Conservation (phyloP, 2,329 filamentous ascomycete species). For the Ophiostoma triangulosporum region DNA sequence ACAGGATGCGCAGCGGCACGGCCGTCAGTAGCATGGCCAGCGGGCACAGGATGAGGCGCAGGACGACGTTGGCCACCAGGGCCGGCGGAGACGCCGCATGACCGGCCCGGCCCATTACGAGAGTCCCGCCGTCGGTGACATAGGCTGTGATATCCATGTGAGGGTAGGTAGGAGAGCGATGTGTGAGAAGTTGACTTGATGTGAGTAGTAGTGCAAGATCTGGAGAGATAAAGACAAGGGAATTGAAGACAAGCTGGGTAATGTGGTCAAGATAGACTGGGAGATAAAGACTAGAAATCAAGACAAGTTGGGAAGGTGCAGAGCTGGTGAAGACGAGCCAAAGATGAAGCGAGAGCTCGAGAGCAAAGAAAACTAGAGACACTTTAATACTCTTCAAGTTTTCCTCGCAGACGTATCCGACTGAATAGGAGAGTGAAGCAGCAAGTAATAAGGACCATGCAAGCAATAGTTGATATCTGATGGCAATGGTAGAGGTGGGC, state of each 20-base stretch:
- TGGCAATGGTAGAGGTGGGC: background rate
- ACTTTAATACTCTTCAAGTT: too few species aligned
- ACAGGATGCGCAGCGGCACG: constrained; percentile 38
- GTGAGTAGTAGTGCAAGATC: background rate
- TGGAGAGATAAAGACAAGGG: background rate
- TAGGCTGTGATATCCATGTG: background rate
- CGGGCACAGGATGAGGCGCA: constrained; percentile 33
- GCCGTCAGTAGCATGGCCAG: constrained; percentile 32
- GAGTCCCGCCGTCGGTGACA: constrained; percentile 2
- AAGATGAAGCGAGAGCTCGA: too few species aligned
- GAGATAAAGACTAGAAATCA: too few species aligned
- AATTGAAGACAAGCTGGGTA: too few species aligned
- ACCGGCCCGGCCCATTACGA: constrained; percentile 9
- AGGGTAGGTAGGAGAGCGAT: too few species aligned
- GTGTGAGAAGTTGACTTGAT: background rate
- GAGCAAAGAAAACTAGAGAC: too few species aligned
- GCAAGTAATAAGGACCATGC: background rate
- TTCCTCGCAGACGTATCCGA: too few species aligned
- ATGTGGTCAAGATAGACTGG: too few species aligned
- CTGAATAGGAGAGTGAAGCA: too few species aligned
- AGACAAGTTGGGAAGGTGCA: too few species aligned
- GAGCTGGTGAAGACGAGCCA: too few species aligned
- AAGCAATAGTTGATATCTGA: background rate
- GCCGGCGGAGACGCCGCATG: background rate
- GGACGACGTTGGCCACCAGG: constrained; percentile 32